These are phyloP conservation scores for Teunomyces gatunensis DNA, from an alignment of 805 yeast genomes.

Conservation along the genomic window DNA sequence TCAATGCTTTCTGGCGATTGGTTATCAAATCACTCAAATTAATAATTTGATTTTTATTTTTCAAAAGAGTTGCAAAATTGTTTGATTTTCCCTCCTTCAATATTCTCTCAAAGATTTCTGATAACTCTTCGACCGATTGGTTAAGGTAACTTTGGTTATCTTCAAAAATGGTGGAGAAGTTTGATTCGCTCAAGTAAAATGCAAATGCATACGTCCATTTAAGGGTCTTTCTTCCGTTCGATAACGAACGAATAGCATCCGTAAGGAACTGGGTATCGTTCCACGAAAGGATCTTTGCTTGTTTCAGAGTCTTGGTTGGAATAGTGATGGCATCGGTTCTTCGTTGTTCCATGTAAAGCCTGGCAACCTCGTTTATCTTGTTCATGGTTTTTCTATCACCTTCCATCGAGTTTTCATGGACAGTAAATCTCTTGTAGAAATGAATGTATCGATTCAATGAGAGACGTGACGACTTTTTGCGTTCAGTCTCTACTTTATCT, in stretches of 20 bases:
- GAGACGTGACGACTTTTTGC: constrained; percentile 41
- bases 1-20: constrained; percentile 38
- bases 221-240: constrained; percentile 68
- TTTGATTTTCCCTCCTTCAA: constrained; percentile 24
- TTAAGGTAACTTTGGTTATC: constrained; percentile 64
- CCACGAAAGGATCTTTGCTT: constrained; percentile 53
- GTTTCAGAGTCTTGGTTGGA: constrained; percentile 15
- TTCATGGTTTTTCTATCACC: constrained; percentile 65
- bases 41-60: constrained; percentile 37
- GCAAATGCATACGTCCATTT: constrained; percentile 91
- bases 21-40: constrained; percentile 43
- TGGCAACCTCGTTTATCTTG: constrained; percentile 63
- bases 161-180: constrained; percentile 64
- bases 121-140: constrained; percentile 65
- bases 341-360: constrained; percentile 60
- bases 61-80: constrained; percentile 23
- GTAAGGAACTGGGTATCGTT: constrained; percentile 81
- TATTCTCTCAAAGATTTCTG: constrained; percentile 53
- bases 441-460: constrained; percentile 67
- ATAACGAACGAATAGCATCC: constrained; percentile 64
- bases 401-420: constrained; percentile 73
- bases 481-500: constrained; percentile 37
- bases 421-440: constrained; percentile 69
- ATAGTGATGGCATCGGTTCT: constrained; percentile 16
- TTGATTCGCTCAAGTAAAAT: constrained; percentile 55